Evolutionary conservation across 2,329 filamentous ascomycete genomes (phyloP), one percentile per base, ranked within the genome.

Genomic region (Diaporthe humulicola): DNA sequence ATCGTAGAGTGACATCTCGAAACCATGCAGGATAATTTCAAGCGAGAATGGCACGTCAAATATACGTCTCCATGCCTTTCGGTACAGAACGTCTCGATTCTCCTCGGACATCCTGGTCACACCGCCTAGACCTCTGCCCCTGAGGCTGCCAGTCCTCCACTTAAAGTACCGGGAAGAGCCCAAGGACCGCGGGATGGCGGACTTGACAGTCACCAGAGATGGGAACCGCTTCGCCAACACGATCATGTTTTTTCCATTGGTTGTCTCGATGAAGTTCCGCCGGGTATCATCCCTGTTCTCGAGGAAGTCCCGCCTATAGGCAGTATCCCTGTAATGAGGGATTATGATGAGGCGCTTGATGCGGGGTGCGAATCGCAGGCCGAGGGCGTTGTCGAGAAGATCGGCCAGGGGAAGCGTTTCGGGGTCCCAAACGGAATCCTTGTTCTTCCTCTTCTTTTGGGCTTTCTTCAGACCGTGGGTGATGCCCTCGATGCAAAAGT

Each of bases 331-430:
- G 8, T 1, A 12, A 12, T 67, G 30, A 15, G 45, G 45, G 4
- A 67, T 33, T 5, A 67, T 19, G 45, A 33, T 30, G 6, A 67
- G 8, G 30, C 45, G 64, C 64, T 52, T 67, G 64, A 67, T 38
- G 22, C 28, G 45, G 2, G 30, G 45, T 1, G 45, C 45, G n/a
- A 52, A 52, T 10, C 28, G 30, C 10, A 67, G 45, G 1, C 64
- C 64, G 2, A 25, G 22, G 22, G 45, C 45, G 14, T 28, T 15
- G 22, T 28, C 45, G 10, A 67, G 61, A 10, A 36, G 42, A 2
- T 33, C 25, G 5, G 40, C 40, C 25, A 66, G 40, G 14, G 57
- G 36, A 22, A 60, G 57, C 57, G 22, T 25, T 12, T 17, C 7
- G 22, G 57, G 57, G 14, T 60, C n/a, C 57, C 57, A 60, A 36